These are phyloP conservation scores for Reticulascus tulasneorum DNA, from an alignment of 2,329 filamentous ascomycete species.

Conservation along the genomic window DNA sequence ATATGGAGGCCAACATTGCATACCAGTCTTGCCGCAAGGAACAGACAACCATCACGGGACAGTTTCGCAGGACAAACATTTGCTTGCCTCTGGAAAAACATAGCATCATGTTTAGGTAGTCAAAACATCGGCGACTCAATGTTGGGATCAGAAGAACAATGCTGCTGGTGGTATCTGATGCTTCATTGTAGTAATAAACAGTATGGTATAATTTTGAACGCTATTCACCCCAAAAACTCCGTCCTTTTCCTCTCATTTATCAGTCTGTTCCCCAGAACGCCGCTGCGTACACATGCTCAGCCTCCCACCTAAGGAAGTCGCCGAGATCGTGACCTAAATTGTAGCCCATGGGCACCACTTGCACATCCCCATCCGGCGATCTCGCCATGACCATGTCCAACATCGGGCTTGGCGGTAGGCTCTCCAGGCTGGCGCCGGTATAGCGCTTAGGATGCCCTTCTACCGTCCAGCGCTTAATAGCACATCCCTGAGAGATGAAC, in stretches of 20 bases:
- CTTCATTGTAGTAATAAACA: no score
- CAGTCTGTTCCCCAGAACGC: no score
- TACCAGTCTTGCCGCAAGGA: no score
- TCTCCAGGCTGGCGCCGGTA: slow-evolving; percentile 20
- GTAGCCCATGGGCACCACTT: slow-evolving; percentile 54
- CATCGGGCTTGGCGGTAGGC: slow-evolving; percentile 48
- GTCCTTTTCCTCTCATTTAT: slow-evolving; percentile 6
- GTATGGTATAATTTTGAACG: no score
- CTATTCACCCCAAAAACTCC: no score
- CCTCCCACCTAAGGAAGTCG: slow-evolving; percentile 56
- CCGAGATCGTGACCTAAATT: slow-evolving; percentile 57
- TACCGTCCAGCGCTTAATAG: slow-evolving; percentile 31
- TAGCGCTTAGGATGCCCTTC: slow-evolving; percentile 29
- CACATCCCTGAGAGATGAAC: slow-evolving; percentile 23
- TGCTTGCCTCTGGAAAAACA: background rate
- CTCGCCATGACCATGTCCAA: slow-evolving; percentile 39
- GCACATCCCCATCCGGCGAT: slow-evolving; percentile 23
- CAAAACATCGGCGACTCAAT: background rate
- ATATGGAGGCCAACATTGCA: no score
- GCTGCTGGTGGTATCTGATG: no score
- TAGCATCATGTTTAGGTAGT: no score
- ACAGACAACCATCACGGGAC: no score
- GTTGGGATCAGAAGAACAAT: no score
- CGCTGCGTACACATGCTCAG: slow-evolving; percentile 41
- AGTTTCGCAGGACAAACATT: no score